Evolutionary conservation across 805 yeast species (phyloP), one percentile per base, ranked within the genome.

Genomic region (Metschnikowia henanensis): DNA sequence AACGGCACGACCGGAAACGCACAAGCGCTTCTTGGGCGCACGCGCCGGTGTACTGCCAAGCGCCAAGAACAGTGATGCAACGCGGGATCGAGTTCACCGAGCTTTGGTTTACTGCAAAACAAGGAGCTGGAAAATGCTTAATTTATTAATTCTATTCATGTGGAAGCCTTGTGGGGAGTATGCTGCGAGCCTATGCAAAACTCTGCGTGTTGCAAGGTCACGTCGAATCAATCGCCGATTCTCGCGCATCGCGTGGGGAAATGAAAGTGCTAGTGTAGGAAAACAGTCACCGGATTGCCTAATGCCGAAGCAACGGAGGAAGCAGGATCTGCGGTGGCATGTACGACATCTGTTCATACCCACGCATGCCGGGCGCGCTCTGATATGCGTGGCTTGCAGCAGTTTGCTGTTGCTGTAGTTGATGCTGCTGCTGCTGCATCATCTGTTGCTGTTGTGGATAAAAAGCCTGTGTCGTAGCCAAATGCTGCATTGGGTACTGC

Each of bases 261-360:
- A 28, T 13, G 9, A 20, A 32, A 32, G 22, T 23, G 26, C 28
- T 12, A 30, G 17, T 10, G 12, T 13, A 15, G 8, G 21, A 30
- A 21, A 9, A 17, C 1, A 16, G 2, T 10, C 13, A n/a, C 3
- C 26, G 6, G 7, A 16, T 15, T 10, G 18, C 22, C 23, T 32
- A 47, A 26, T 47, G 46, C 30, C 51, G 23, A 19, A 47, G 46
- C 18, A 47, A 35, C 6, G 51, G 51, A 4, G 51, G 51, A 16
- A 47, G 46, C 46, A 39, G 42, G 17, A 47, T 37, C 26, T 42
- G 46, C 15, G 41, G 30, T 15, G 39, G 31, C 36, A 21, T 19
- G 17, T 42, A 42, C 20, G 35, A 21, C 46, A 42, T 7, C 21
- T 16, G 35, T 15, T 32, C 38, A 33, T 26, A 37, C 12, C 37